phyloP scores from a whole-genome alignment of 352 stramenopile species.

The Thalassiosira oceanica region DNA sequence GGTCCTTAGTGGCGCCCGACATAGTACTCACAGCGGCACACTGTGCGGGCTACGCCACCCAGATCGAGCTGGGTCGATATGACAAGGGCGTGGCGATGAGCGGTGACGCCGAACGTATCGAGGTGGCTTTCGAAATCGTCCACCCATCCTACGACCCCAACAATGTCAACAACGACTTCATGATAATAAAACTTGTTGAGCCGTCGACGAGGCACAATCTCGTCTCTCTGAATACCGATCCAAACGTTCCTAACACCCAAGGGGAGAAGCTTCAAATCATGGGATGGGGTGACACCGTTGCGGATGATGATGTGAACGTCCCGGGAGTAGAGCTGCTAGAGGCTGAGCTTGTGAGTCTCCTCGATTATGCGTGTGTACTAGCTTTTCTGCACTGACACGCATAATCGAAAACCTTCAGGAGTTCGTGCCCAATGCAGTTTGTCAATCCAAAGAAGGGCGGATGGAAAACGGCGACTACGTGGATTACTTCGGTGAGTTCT shows the following conservation, averaged over 20 bases:
- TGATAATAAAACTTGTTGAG: conserved; percentile 30
- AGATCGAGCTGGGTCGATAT: conserved; percentile 12
- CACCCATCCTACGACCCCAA: conserved; percentile 35
- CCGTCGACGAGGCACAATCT: not conserved
- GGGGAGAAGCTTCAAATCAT: conserved; percentile 18
- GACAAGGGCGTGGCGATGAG: not conserved
- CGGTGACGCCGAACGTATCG: not conserved
- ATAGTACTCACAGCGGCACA: conserved; percentile 25
- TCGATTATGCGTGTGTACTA: too few species aligned
- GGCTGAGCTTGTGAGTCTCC: too few species aligned
- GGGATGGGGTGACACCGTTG: conserved; percentile 27
- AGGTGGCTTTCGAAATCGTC: conserved; percentile 3
- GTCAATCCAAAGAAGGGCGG: not conserved
- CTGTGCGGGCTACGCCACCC: conserved; percentile 9
- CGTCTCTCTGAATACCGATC: conserved; percentile 13
- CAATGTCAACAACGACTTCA: conserved; percentile 37
- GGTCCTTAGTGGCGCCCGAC: conserved; percentile 26
- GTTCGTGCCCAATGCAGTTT: conserved; percentile 2
- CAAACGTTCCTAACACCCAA: not conserved
- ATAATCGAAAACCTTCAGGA: too few species aligned
- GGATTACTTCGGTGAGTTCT: not conserved
- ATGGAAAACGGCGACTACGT: not conserved
- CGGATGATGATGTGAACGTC: not conserved
- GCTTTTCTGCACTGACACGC: too few species aligned
- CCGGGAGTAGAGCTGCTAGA: not conserved